A percentile compares a stretch with the other conserved stretches of the same genome.
Conservation (phyloP, 768 basidiomycete species). For the Agaricus subrufescens region DNA sequence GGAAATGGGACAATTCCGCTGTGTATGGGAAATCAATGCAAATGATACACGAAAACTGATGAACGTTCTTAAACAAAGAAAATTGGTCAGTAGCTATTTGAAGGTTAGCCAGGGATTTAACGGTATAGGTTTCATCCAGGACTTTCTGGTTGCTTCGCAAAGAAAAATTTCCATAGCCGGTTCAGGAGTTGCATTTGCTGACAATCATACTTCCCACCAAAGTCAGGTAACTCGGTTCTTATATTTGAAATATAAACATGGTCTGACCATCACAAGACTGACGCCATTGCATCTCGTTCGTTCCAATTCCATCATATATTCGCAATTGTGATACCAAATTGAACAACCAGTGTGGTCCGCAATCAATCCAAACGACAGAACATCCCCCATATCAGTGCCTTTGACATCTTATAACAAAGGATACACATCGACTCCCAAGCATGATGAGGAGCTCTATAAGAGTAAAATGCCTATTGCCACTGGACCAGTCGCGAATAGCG, state of each 20-base stretch:
- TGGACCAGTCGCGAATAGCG: neutral
- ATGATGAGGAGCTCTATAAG: neutral
- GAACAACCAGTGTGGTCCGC: slow-evolving; percentile 1
- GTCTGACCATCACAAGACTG: neutral
- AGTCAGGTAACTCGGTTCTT: slow-evolving; percentile 9
- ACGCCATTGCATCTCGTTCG: slow-evolving; percentile 1
- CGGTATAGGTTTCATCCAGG: neutral
- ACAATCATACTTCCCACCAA: slow-evolving; percentile 1
- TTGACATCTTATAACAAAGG: neutral
- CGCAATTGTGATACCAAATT: neutral
- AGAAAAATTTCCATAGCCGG: slow-evolving; percentile 12
- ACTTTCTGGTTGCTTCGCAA: neutral
- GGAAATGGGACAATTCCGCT: slow-evolving; percentile 14
- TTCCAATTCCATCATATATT: neutral
- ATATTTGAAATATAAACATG: neutral
- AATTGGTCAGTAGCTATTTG: slow-evolving; percentile 33
- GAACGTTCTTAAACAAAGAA: slow-evolving; percentile 36
- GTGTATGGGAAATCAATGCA: slow-evolving; percentile 35
- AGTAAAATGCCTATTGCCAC: neutral
- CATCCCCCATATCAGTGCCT: neutral
- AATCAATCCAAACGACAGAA: slow-evolving; percentile 1
- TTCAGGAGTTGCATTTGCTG: slow-evolving; percentile 4
- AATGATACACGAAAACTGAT: slow-evolving; percentile 32
- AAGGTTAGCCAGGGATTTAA: neutral
- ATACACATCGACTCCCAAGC: neutral